Conservation (phyloP, 2,329 filamentous ascomycete genomes). For the Podosphaera xanthii region DNA sequence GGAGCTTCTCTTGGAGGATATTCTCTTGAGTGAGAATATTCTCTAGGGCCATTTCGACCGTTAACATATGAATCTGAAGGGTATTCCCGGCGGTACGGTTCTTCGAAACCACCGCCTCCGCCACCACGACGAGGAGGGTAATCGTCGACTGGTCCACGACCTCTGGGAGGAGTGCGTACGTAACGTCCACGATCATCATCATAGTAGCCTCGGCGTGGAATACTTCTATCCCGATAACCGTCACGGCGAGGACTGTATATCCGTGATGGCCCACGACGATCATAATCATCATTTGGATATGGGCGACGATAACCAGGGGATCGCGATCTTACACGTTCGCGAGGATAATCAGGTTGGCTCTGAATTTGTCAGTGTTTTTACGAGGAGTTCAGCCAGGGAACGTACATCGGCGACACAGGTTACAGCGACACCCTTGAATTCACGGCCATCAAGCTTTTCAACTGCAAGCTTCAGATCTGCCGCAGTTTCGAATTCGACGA, state of each 20-base stretch:
- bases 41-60: constrained; percentile 24
- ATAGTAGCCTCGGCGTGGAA: constrained; percentile 46
- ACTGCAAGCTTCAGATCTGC: constrained; percentile 76
- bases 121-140: constrained; percentile 37
- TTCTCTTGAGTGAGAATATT: constrained; percentile 20
- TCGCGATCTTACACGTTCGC: constrained; percentile 53
- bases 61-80: constrained; percentile 36
- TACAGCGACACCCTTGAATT: constrained; percentile 80
- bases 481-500: constrained; percentile 92
- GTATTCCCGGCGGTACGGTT: constrained; percentile 51
- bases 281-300: constrained; percentile 58
- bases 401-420: constrained; percentile 73
- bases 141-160: constrained; percentile 49
- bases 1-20: constrained; percentile 15
- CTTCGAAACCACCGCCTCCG: constrained; percentile 34
- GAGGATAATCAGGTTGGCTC: constrained; percentile 57
- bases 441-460: constrained; percentile 77
- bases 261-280: constrained; percentile 57
- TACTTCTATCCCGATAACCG: constrained; percentile 73
- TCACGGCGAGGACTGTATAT: constrained; percentile 70
- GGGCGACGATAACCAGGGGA: constrained; percentile 48
- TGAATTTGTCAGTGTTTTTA: constrained; percentile 19
- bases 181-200: constrained; percentile 60
- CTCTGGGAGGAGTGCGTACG: constrained; percentile 60
- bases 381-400: constrained; percentile 1